Conservation (phyloP, 83 land plant genomes). For the Thuja plicata region DNA sequence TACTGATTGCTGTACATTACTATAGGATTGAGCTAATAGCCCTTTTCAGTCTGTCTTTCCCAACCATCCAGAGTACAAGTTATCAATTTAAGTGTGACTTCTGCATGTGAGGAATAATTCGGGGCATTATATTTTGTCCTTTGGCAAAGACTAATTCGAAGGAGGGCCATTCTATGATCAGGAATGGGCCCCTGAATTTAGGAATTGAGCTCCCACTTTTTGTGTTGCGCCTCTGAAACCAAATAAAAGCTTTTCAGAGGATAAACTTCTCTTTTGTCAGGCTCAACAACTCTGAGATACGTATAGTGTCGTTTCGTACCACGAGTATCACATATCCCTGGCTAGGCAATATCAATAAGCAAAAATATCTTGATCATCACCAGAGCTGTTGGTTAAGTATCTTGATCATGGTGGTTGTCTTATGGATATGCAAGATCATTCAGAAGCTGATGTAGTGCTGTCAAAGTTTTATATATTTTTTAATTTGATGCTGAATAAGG, state of each 20-base stretch:
- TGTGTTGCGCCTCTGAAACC: not conserved
- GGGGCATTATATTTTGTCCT: not conserved
- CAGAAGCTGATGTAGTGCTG: not conserved
- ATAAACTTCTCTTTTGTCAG: not conserved
- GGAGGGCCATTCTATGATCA: not conserved
- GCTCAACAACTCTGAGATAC: not conserved
- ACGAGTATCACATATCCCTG: not conserved
- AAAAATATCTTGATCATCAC: too few species aligned
- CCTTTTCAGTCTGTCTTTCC: not conserved
- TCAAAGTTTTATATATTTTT: not conserved
- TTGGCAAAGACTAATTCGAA: not conserved
- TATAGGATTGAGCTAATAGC: not conserved
- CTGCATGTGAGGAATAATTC: not conserved
- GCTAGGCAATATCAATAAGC: not conserved
- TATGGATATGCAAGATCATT: not conserved
- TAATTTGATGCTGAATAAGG: not conserved
- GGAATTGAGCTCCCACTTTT: not conserved
- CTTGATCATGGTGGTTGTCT: not conserved
- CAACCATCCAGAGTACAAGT: not conserved
- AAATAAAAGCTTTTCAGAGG: not conserved
- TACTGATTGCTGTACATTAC: not conserved
- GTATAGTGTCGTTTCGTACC: not conserved
- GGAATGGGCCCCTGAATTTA: not conserved
- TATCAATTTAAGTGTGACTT: not conserved
- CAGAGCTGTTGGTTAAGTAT: not conserved